phyloP scores from a whole-genome alignment of 106 monocot species.

The Ottelia alismoides region DNA sequence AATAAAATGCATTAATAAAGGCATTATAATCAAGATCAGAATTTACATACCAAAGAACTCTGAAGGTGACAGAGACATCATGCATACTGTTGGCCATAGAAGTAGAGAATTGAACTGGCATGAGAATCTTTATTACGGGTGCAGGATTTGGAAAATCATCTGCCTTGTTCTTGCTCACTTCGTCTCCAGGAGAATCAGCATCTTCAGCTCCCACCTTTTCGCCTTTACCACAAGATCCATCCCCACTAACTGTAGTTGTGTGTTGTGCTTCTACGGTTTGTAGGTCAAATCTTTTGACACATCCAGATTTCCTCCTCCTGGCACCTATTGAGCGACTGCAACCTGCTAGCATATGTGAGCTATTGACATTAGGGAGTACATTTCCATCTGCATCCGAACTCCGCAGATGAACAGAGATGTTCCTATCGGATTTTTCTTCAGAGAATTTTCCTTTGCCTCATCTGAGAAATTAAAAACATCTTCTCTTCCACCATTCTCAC shows the following conservation, averaged over 20 bases:
- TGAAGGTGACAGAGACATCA: conserved; percentile 49
- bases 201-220: conserved; percentile 27
- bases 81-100: conserved; percentile 39
- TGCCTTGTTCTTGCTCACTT: conserved; percentile 22
- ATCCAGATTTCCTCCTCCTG: conserved; percentile 83
- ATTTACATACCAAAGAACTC: conserved; percentile 74
- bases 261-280: neutral
- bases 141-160: conserved; percentile 10
- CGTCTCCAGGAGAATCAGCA: conserved; percentile 28
- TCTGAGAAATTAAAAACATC: neutral
- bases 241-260: neutral
- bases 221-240: conserved; percentile 3
- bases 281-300: conserved; percentile 63
- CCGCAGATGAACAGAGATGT: conserved; percentile 15
- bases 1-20: too few species aligned
- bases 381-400: conserved; percentile 14
- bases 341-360: conserved; percentile 5
- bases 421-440: neutral
- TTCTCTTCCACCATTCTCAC: neutral
- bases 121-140: conserved; percentile 54
- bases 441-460: neutral
- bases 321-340: conserved; percentile 14
- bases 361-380: conserved; percentile 23
- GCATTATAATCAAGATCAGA: too few species aligned
- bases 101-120: conserved; percentile 28